phyloP scores from a whole-genome alignment of 352 stramenopile species.

The Blastocystis sp. region DNA sequence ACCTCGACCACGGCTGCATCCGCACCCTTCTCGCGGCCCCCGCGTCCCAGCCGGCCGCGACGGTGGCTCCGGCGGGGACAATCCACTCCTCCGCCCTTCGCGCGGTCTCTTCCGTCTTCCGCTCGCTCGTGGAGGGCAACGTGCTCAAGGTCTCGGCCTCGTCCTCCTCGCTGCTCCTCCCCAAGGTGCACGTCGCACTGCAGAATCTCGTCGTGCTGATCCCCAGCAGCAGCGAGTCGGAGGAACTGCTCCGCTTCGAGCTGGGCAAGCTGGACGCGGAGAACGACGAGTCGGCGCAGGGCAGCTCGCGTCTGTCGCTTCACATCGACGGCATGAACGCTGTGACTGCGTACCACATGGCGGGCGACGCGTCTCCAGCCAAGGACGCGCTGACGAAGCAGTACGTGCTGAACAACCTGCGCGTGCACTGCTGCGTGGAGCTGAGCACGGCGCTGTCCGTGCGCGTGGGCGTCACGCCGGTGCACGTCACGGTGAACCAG shows the following conservation, averaged over 20 bases:
- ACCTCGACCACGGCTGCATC: conserved; percentile 18
- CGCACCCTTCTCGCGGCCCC: not conserved
- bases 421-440: not conserved
- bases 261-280: conserved; percentile 25
- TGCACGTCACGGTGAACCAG: conserved; percentile 56
- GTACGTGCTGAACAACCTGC: not conserved
- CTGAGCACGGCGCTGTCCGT: conserved; percentile 9
- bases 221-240: not conserved
- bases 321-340: not conserved
- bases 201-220: conserved; percentile 68
- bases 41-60: not conserved
- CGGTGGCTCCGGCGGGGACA: no score
- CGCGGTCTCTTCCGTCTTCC: conserved; percentile 1
- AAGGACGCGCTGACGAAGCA: not conserved
- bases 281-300: not conserved
- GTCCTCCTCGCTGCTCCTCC: conserved; percentile 15
- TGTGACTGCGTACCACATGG: not conserved
- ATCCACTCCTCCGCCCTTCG: not conserved
- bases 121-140: conserved; percentile 13
- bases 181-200: conserved; percentile 26
- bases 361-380: no score
- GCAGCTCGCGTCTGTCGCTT: not conserved
- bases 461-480: conserved; percentile 8
- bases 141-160: not conserved
- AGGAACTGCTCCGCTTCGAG: conserved; percentile 55